These are phyloP conservation scores for Gautieria morchelliformis DNA, from an alignment of 768 basidiomycete species.

Conservation along the genomic window DNA sequence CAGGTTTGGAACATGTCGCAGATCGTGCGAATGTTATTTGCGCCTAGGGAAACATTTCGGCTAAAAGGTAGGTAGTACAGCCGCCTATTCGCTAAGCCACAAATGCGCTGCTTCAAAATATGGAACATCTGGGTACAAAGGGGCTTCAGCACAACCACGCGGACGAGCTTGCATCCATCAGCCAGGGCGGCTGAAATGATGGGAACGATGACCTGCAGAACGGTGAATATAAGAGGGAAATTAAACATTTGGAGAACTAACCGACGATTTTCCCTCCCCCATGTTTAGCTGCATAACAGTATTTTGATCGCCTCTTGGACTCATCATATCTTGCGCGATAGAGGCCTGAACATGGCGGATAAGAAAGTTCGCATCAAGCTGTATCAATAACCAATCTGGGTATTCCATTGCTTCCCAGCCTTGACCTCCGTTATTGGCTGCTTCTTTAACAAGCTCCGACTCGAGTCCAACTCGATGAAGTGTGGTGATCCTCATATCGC, in stretches of 20 bases:
- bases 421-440: constrained; percentile 18
- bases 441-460: constrained; percentile 24
- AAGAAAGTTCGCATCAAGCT: constrained; percentile 33
- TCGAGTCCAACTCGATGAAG: constrained; percentile 14
- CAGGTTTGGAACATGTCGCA: constrained; percentile 29
- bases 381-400: constrained; percentile 37
- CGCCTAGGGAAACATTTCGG: constrained; percentile 21
- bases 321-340: constrained; percentile 39
- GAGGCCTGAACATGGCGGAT: constrained; percentile 32
- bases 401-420: constrained; percentile 12
- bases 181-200: constrained; percentile 31
- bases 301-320: constrained; percentile 26
- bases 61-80: constrained; percentile 44
- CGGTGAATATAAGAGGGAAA: background rate
- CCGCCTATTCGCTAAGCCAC: constrained; percentile 35
- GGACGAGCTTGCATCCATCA: constrained; percentile 32
- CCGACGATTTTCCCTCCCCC: constrained; percentile 48
- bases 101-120: constrained; percentile 32
- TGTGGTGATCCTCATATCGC: constrained; percentile 26
- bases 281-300: constrained; percentile 43
- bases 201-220: constrained; percentile 30
- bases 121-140: constrained; percentile 40
- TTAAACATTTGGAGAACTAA: constrained; percentile 9
- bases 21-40: constrained; percentile 15
- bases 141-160: constrained; percentile 42